A percentile compares a stretch with the other conserved stretches of the same genome.
Conservation (phyloP, 148 eudicot species). For the Fallopia convolvulus region DNA sequence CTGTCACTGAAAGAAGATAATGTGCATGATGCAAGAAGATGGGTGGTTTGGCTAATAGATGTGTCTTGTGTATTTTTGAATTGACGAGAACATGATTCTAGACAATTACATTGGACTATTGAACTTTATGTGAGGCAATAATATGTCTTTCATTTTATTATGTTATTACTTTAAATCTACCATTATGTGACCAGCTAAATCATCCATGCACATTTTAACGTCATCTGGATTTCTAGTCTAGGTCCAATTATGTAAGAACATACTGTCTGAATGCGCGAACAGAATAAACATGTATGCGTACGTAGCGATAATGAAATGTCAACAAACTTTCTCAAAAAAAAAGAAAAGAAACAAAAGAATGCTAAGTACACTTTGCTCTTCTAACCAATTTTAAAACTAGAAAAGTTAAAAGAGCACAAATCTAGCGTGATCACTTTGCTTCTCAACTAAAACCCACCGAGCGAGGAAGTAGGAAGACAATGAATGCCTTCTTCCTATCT, state of each 20-base stretch:
- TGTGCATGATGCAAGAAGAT: background rate
- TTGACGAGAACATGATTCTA: background rate
- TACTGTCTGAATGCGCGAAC: no score
- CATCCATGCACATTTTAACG: no score
- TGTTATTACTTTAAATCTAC: no score
- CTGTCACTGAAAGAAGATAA: background rate
- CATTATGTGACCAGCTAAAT: no score
- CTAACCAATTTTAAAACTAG: background rate
- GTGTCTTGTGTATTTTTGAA: background rate
- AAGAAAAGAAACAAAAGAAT: background rate
- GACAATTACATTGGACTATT: background rate
- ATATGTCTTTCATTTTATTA: no score
- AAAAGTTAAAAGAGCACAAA: background rate
- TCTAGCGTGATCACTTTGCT: conserved; percentile 32
- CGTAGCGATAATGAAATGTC: no score
- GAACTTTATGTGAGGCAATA: no score
- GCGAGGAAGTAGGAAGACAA: background rate
- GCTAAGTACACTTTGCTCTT: background rate
- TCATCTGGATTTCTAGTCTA: no score
- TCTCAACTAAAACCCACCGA: conserved; percentile 29
- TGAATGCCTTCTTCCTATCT: background rate
- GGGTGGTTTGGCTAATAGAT: background rate
- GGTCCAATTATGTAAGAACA: no score
- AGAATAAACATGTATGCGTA: background rate
- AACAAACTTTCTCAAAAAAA: no score